Evolutionary conservation across 192 early-diverging fungal genomes (phyloP).

Genomic region (Obelidium mucronatum): DNA sequence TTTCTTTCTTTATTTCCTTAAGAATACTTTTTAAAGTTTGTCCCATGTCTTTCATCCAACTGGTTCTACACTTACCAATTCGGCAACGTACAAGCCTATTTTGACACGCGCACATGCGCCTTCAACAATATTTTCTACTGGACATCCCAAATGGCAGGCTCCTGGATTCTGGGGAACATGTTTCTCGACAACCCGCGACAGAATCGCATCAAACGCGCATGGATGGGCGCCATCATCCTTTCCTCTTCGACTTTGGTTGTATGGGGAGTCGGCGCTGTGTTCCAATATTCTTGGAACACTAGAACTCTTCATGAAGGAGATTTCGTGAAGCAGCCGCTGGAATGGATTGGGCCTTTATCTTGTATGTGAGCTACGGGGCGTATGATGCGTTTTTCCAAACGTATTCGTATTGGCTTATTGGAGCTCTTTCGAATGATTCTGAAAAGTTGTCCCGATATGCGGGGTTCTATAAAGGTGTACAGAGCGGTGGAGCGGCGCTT

Average conservation of each 20-base stretch:
- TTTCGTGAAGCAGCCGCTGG: background rate
- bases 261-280: conserved; percentile 68
- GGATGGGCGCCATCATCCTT: conserved; percentile 34
- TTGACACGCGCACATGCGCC: conserved; percentile 71
- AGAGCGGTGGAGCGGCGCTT: conserved; percentile 73
- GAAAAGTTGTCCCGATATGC: conserved; percentile 39
- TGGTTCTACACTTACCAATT: conserved; percentile 84
- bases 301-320: conserved; percentile 37
- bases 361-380: conserved; percentile 75
- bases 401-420: conserved; percentile 81
- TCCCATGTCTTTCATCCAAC: conserved; percentile 75
- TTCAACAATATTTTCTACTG: conserved; percentile 81
- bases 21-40: conserved; percentile 34
- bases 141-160: conserved; percentile 76
- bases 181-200: conserved; percentile 44
- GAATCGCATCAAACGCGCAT: background rate
- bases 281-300: conserved; percentile 57
- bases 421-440: conserved; percentile 78
- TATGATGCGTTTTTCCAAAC: conserved; percentile 82
- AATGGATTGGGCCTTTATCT: conserved; percentile 31
- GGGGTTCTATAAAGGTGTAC: conserved; percentile 88
- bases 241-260: conserved; percentile 60
- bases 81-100: conserved; percentile 48
- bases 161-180: conserved; percentile 66
- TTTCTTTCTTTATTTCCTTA: background rate